These are phyloP conservation scores for Magnolia changhungtana DNA, from an alignment of 164 flowering plant genomes.

Conservation along the genomic window DNA sequence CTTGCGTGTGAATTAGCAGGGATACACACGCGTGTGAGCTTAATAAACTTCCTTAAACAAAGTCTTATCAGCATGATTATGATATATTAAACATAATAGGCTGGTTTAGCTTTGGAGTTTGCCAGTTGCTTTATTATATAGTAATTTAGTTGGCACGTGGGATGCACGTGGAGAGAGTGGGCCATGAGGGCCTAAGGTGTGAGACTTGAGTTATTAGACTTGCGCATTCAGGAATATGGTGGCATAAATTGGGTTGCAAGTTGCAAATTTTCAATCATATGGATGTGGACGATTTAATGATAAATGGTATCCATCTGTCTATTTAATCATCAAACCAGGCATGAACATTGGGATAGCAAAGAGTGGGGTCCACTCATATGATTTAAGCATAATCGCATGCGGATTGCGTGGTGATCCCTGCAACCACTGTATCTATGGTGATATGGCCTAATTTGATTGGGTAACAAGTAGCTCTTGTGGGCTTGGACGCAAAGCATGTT, in stretches of 20 bases:
- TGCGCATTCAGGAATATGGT: background rate
- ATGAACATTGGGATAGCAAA: too few relatives aligned
- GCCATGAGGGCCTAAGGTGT: background rate
- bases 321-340: too few relatives aligned
- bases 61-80: background rate
- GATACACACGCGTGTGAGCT: too few relatives aligned
- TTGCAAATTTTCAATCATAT: background rate
- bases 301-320: too few relatives aligned
- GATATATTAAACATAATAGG: background rate
- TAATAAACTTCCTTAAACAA: background rate
- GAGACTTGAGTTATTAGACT: background rate
- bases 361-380: too few relatives aligned
- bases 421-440: too few relatives aligned
- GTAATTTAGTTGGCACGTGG: background rate
- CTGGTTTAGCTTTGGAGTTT: background rate
- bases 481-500: too few relatives aligned
- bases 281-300: background rate
- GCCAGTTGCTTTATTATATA: background rate
- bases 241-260: background rate
- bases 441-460: too few relatives aligned
- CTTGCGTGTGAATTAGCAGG: too few relatives aligned
- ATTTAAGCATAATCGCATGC: too few relatives aligned
- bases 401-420: too few relatives aligned
- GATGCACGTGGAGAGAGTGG: background rate
- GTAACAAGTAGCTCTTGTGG: too few relatives aligned